A percentile compares a stretch with the other conserved stretches of the same genome.
Evolutionary conservation across 495 filamentous ascomycete genomes (phyloP).

Genomic region (Penicillium bialowiezense): DNA sequence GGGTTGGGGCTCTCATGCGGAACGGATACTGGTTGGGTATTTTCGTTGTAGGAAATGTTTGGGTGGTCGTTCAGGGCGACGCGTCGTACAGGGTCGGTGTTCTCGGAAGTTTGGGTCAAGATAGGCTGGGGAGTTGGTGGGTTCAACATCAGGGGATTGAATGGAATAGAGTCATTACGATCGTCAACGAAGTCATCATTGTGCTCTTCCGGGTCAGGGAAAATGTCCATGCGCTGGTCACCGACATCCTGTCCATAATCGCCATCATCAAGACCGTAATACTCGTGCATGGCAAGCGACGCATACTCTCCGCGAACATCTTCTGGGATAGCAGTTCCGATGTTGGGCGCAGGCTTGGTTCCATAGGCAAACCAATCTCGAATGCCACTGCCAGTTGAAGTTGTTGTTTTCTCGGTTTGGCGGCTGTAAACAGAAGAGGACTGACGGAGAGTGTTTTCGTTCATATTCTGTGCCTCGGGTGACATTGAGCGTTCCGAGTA

Average conservation of each 20-base stretch:
- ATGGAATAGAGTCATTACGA: conserved; percentile 21
- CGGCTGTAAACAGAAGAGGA: conserved; percentile 45
- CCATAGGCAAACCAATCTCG: conserved; percentile 40
- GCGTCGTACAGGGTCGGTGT: conserved; percentile 25
- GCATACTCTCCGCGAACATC: conserved; percentile 42
- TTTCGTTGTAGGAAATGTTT: conserved; percentile 31
- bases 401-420: conserved; percentile 34
- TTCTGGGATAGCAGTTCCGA: conserved; percentile 32
- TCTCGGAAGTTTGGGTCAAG: conserved; percentile 16
- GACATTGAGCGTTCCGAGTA: conserved; percentile 55
- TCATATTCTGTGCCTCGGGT: conserved; percentile 32
- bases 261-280: conserved; percentile 37
- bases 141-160: conserved; percentile 52
- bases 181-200: conserved; percentile 40
- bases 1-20: conserved; percentile 17
- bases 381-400: conserved; percentile 27
- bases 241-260: conserved; percentile 37
- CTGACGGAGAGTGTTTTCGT: conserved; percentile 36
- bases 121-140: conserved; percentile 50
- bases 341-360: conserved; percentile 30
- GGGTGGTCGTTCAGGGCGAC: conserved; percentile 34
- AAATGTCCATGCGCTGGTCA: conserved; percentile 38
- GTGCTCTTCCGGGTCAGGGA: conserved; percentile 47
- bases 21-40: conserved; percentile 8
- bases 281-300: conserved; percentile 37